Conservation (phyloP, 148 eudicot genomes). For the Linanthus parryae region DNA sequence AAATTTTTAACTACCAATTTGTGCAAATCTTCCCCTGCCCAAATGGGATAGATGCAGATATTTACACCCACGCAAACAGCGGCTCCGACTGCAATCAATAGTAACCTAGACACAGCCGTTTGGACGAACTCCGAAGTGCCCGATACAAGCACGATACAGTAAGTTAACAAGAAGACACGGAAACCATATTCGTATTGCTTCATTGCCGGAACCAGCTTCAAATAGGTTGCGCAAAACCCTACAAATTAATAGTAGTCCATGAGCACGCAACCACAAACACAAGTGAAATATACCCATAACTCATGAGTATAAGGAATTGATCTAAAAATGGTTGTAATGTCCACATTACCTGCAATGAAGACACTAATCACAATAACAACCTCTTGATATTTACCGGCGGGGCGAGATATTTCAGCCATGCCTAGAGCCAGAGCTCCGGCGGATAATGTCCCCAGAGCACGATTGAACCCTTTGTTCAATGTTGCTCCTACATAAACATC, state of each 20-base stretch:
- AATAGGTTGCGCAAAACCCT: constrained; percentile 38
- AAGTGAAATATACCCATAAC: no score
- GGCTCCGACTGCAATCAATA: constrained; percentile 51
- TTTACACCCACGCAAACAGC: constrained; percentile 28
- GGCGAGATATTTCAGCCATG: constrained; percentile 33
- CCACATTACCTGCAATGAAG: constrained; percentile 46
- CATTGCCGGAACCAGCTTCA: constrained; percentile 41
- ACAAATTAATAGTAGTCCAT: no score
- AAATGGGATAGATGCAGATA: constrained; percentile 42
- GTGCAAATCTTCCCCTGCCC: constrained; percentile 71
- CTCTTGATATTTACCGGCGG: constrained; percentile 23
- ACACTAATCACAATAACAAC: constrained; percentile 27
- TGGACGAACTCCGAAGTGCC: constrained; percentile 28
- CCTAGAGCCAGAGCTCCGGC: constrained; percentile 56
- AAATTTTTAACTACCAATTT: constrained; percentile 49
- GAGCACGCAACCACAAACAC: no score
- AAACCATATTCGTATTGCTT: constrained; percentile 50
- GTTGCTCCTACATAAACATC: constrained; percentile 45
- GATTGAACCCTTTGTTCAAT: constrained; percentile 48
- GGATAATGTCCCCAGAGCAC: constrained; percentile 43
- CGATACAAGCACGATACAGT: constrained; percentile 39
- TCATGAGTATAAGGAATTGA: no score
- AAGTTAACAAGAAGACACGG: constrained; percentile 48
- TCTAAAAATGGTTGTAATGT: no score
- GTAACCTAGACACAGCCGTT: constrained; percentile 31